Conservation (phyloP, 148 eudicot species). For the Arctostaphylos glauca region DNA sequence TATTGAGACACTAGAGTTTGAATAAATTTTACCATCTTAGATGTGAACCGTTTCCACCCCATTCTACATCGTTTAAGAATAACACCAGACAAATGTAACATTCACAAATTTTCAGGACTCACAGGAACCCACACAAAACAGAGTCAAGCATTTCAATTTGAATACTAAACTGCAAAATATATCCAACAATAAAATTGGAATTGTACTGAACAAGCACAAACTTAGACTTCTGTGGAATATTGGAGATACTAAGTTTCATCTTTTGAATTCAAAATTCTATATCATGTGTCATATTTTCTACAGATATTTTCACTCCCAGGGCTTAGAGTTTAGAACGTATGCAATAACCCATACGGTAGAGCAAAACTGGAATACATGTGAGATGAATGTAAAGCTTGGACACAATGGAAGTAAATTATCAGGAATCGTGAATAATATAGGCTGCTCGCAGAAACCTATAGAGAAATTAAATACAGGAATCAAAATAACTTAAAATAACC, state of each 20-base stretch:
- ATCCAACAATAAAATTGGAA: background rate
- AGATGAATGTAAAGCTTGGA: background rate
- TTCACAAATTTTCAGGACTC: background rate
- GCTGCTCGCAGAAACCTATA: background rate
- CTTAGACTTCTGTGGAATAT: too few relatives aligned
- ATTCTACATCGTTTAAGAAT: background rate
- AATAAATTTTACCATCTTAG: background rate
- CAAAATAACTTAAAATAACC: background rate
- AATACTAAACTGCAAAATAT: background rate
- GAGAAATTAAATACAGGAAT: background rate
- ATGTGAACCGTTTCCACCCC: background rate
- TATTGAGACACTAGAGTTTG: background rate
- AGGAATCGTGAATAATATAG: background rate
- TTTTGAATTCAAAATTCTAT: background rate
- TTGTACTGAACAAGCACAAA: background rate
- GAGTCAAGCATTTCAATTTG: background rate
- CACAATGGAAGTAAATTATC: background rate
- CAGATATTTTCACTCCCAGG: background rate
- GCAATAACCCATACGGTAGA: background rate
- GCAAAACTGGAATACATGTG: background rate
- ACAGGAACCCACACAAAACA: background rate
- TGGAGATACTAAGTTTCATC: background rate
- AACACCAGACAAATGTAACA: constrained; percentile 3
- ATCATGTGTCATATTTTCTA: background rate
- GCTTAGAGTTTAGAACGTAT: background rate